These are phyloP conservation scores for Botrytis elliptica DNA, from an alignment of 2,329 filamentous ascomycete genomes.

Conservation along the genomic window DNA sequence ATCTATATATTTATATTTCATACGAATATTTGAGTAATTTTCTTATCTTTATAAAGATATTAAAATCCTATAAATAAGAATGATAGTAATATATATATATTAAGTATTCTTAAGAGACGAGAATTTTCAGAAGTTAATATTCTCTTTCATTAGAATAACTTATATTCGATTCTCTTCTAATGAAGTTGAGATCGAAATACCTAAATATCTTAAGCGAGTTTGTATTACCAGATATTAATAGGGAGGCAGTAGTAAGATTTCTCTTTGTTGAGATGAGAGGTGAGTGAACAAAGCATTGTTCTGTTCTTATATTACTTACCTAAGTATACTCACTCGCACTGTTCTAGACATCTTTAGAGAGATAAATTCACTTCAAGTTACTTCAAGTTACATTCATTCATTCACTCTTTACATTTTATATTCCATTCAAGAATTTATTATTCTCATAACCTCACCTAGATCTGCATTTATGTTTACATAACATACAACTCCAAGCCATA, in stretches of 20 bases:
- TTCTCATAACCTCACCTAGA: background rate
- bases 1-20: no score
- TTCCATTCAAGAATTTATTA: background rate
- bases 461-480: background rate
- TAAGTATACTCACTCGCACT: background rate
- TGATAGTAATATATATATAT: no score
- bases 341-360: background rate
- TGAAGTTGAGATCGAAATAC: background rate
- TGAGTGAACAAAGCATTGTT: background rate
- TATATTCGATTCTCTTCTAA: no score
- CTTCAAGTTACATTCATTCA: no score
- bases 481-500: no score
- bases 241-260: background rate
- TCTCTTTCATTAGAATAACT: no score
- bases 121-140: no score
- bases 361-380: background rate
- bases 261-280: background rate
- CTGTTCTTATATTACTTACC: background rate
- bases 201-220: background rate
- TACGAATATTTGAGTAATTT: no score
- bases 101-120: no score
- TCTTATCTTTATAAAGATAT: no score
- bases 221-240: background rate
- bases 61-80: no score
- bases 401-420: background rate